Percentiles rank a stretch among this genome's conserved stretches.
These are phyloP conservation scores for Penicillium sp. DNA, from an alignment of 2,329 filamentous ascomycete species.

Conservation along the genomic window DNA sequence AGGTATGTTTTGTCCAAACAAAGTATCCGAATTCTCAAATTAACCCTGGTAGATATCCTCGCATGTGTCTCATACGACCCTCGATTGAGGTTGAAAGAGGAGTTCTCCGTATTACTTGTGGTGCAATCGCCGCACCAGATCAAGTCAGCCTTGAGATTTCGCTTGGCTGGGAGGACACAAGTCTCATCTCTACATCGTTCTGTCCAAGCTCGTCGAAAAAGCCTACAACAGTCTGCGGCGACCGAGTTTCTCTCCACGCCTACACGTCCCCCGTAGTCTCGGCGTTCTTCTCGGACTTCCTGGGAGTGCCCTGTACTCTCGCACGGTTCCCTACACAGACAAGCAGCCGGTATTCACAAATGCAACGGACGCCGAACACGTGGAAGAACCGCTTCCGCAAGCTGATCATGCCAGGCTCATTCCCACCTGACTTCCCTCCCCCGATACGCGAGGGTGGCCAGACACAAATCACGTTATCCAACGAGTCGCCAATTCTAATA, in stretches of 20 bases:
- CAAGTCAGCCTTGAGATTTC: constrained; percentile 35
- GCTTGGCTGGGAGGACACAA: constrained; percentile 29
- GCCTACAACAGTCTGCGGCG: constrained; percentile 76
- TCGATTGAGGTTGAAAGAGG: constrained; percentile 67
- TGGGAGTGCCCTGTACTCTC: constrained; percentile 77
- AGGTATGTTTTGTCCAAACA: constrained; percentile 48
- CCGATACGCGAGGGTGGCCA: constrained; percentile 48
- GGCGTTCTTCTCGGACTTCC: constrained; percentile 70
- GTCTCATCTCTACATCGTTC: constrained; percentile 66
- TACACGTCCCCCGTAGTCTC: constrained; percentile 68
- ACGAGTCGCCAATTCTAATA: constrained; percentile 88
- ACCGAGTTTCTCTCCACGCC: constrained; percentile 66
- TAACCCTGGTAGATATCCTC: constrained; percentile 45
- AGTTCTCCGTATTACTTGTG: constrained; percentile 57
- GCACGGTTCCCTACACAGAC: constrained; percentile 76
- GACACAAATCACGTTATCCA: constrained; percentile 71
- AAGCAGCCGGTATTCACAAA: constrained; percentile 67
- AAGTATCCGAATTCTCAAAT: background rate
- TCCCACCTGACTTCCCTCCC: constrained; percentile 45
- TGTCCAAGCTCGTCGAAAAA: constrained; percentile 33
- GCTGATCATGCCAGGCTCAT: constrained; percentile 50
- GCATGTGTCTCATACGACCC: constrained; percentile 81
- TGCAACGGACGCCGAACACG: constrained; percentile 55
- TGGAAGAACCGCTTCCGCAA: constrained; percentile 22
- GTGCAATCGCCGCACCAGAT: constrained; percentile 33